Evolutionary conservation across 1,284 basidiomycete species (phyloP).

Genomic region (Cutaneotrichosporon cyanovorans): DNA sequence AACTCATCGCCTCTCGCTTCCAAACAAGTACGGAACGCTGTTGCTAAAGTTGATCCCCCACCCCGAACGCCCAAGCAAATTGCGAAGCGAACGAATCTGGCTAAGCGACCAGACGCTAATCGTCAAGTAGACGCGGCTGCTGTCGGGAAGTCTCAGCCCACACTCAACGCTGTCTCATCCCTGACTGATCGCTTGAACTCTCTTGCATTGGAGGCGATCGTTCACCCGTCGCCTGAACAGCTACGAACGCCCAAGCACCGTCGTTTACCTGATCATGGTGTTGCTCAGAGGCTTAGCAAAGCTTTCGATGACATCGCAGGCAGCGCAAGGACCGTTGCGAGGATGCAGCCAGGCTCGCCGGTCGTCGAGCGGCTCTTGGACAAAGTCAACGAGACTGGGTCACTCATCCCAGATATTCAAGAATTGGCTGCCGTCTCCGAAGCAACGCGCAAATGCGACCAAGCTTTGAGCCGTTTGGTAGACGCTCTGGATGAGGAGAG

Average conservation of each 20-base stretch:
- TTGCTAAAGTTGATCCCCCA: too few relatives aligned
- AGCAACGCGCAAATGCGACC: conserved; percentile 19
- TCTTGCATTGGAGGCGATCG: conserved; percentile 17
- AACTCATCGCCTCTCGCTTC: too few relatives aligned
- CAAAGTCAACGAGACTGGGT: conserved; percentile 7
- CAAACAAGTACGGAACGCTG: too few relatives aligned
- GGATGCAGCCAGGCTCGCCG: not conserved
- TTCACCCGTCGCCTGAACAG: conserved; percentile 7
- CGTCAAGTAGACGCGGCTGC: too few relatives aligned
- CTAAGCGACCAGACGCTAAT: too few relatives aligned
- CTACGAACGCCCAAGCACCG: conserved; percentile 9
- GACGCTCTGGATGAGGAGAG: conserved; percentile 9
- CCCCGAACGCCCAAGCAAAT: too few relatives aligned
- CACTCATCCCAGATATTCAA: conserved; percentile 9
- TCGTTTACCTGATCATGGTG: conserved; percentile 16
- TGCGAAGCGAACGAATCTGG: too few relatives aligned
- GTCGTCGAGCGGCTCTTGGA: conserved; percentile 7
- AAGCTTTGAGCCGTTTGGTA: conserved; percentile 18
- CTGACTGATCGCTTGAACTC: too few relatives aligned
- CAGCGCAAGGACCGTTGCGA: conserved; percentile 10
- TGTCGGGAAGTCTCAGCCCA: too few relatives aligned
- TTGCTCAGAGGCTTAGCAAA: conserved; percentile 6
- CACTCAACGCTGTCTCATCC: too few relatives aligned
- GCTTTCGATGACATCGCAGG: conserved; percentile 19
- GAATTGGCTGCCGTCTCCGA: conserved; percentile 15